Base-by-base conservation (phyloP, 129 eudicot species). In the Apium graveolens region DNA sequence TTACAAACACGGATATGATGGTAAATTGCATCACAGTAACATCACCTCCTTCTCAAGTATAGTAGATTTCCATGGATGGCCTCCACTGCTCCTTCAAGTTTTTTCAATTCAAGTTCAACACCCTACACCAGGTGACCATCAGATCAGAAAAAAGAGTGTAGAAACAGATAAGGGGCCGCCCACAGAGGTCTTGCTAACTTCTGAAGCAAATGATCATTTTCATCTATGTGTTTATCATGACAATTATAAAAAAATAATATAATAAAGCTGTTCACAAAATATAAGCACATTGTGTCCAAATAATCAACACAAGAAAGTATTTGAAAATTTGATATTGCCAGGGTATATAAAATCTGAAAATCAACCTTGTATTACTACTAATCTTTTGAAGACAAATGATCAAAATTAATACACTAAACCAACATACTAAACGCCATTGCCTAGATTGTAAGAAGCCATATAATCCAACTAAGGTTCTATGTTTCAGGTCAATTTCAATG, bases 51-150 rank as follows among this genome's bases (percentile, higher is more conserved):
- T 85, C 83, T 90, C 71, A 93, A 89, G 81, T 87, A 86, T 18
- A 88, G 34, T 71, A 93, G 79, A 81, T 88, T 90, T 84, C 90
- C 98, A 87, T 88, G 98, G 84, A 93, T 93, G 78, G 93, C 96
- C 82, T 93, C 93, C 46, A 93, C 96, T 74, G 91, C 93, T 78
- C 89, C 98, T 87, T 93, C 98, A 78, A 93, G 98, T 88, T 90
- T 93, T 90, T 87, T 87, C 82, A 93, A 83, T 85, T 93, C 96
- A 55, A 93, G 94, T 85, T 93, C 98, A 83, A 93, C 89, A 39
- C 98, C 98, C 96, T 93, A 80, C 65, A 55, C 57, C 53, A 85
- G 73, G 57, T 41, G 78, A 57, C 57, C 74, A 78, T 80, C 66
- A 84, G 41, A 73, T 43, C 76, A 71, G 35, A 80, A 68, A 55